These are phyloP conservation scores for Brachypodium distachyon DNA, from an alignment of 202 grass and related monocot species.

Conservation along the genomic window DNA sequence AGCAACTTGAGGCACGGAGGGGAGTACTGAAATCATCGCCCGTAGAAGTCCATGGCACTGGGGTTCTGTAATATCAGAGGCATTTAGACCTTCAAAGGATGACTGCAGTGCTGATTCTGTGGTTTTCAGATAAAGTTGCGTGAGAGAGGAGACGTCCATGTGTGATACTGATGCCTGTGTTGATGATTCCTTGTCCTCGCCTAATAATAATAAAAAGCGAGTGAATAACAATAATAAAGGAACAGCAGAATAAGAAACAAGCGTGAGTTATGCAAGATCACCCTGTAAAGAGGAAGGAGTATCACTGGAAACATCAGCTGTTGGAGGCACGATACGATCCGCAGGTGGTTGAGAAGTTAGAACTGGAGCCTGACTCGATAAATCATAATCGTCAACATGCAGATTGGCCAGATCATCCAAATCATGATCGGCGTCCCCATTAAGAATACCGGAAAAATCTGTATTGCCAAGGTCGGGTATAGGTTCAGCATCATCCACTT, in stretches of 20 bases:
- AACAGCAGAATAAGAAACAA: too few species aligned
- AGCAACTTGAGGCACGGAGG: neutral
- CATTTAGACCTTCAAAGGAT: neutral
- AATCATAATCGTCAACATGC: neutral
- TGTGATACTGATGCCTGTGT: too few species aligned
- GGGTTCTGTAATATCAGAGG: neutral
- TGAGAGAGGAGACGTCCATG: neutral
- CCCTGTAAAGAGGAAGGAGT: neutral
- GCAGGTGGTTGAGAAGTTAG: too few species aligned
- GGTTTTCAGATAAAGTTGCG: neutral
- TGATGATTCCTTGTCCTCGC: too few species aligned
- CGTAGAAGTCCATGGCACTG: neutral
- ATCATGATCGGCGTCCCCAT: neutral
- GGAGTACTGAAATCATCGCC: neutral
- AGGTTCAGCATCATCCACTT: too few species aligned
- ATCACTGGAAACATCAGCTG: neutral
- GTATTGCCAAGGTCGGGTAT: neutral
- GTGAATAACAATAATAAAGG: too few species aligned
- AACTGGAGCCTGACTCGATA: neutral
- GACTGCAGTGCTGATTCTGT: neutral
- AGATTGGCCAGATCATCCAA: neutral
- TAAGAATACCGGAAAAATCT: neutral
- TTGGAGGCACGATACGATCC: too few species aligned
- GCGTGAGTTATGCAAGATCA: too few species aligned
- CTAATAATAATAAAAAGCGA: too few species aligned